Base-by-base conservation (phyloP, 2,329 filamentous ascomycete species). In the Penicillium sp. region DNA sequence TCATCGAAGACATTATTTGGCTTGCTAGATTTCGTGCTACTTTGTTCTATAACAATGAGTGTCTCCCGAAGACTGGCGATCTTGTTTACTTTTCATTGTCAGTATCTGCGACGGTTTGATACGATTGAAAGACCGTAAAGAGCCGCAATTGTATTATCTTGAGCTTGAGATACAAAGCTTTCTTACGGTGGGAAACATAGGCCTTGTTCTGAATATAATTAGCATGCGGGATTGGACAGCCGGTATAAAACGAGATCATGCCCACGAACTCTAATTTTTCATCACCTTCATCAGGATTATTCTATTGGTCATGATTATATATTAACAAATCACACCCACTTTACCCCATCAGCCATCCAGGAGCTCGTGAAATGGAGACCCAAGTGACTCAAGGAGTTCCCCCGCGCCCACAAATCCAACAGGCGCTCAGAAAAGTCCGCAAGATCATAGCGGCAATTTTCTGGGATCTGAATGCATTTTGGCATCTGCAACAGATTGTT, bases 381-480 rank as follows among this genome's bases (percentile, higher is more conserved):
- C 37, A 40, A 40, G 4, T 16, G 6, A 16, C 14, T 40, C 2
- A 40, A 40, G 37, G 14, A 10, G 13, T 1, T 37, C 4, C 4
- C 13, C 11, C 35, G 6, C 33, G 33, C 35, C 14, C 35, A 14
- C 35, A 14, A 5, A 14, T 37, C 35, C 56, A 52, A 28, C 14
- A 53, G 10, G 49, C 49, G 19, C 11, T 11, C n/a, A n/a, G n/a
- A 30, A 26, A 14, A 14, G 14, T 19, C 35, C 42, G 5, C 33
- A 28, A 64, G 11, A 61, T 62, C 30, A 43, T 69, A 6, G 56
- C 57, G 2, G 65, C 67, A 6, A 61, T 70, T 4, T 68, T 64
- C 53, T 66, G 63, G 58, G 67, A 70, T 42, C 57, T 70, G 33
- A 67, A 68, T 46, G 42, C 52, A 38, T 46, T 61, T 4, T 65